Conservation (phyloP, 2,329 filamentous ascomycete species). For the Fusarium dimerum region DNA sequence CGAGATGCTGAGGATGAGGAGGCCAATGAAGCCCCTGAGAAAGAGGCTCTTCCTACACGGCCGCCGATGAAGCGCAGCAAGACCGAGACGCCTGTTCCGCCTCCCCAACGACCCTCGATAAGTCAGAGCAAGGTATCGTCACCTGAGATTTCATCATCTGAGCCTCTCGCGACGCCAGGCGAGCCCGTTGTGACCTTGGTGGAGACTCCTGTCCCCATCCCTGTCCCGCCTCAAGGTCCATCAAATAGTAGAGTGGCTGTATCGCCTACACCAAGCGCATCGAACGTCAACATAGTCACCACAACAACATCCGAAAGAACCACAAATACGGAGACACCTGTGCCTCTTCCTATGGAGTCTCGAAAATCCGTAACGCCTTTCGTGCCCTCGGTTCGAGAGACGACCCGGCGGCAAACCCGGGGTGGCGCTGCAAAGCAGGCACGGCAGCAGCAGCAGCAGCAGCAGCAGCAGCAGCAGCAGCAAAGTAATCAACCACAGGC, state of each 20-base stretch:
- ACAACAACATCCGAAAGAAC: conserved; percentile 34
- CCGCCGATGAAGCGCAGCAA: conserved; percentile 54
- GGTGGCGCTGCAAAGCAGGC: conserved; percentile 43
- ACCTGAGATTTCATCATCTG: conserved; percentile 20
- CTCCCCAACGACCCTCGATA: conserved; percentile 39
- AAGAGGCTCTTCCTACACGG: conserved; percentile 33
- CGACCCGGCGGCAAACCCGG: conserved; percentile 47
- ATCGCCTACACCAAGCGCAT: conserved; percentile 32
- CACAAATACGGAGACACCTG: conserved; percentile 37
- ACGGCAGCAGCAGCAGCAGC: conserved; percentile 19
- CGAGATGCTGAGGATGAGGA: conserved; percentile 39
- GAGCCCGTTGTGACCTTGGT: conserved; percentile 28
- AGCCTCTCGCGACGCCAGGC: conserved; percentile 20
- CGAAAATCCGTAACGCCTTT: conserved; percentile 35
- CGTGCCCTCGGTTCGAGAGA: conserved; percentile 32
- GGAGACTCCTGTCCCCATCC: conserved; percentile 46
- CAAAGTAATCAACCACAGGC: conserved; percentile 8
- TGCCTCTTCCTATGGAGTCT: conserved; percentile 38
- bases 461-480: conserved; percentile 10
- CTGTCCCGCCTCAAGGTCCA: conserved; percentile 33
- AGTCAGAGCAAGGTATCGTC: conserved; percentile 30
- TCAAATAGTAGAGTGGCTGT: conserved; percentile 31
- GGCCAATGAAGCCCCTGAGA: conserved; percentile 32
- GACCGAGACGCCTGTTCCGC: conserved; percentile 58
- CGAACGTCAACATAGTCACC: conserved; percentile 23